A percentile compares a stretch with the other conserved stretches of the same genome.
phyloP scores from a whole-genome alignment of 176 grass and related monocot genomes.

The Microstegium vimineum region DNA sequence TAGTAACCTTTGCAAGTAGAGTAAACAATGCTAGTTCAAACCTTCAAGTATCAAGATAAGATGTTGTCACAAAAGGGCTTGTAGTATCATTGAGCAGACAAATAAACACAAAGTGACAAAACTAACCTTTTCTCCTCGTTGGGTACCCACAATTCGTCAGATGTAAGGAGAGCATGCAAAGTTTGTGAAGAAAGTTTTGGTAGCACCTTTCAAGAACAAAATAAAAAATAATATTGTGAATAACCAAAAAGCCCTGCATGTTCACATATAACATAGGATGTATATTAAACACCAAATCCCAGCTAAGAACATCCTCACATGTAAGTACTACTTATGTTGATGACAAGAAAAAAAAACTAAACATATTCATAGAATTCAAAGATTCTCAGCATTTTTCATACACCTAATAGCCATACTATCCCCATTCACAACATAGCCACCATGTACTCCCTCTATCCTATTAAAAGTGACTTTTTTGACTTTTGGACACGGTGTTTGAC shows the following conservation, averaged over 20 bases:
- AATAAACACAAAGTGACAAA: slow-evolving; percentile 2
- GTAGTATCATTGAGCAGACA: slow-evolving; percentile 3
- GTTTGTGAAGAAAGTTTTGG: slow-evolving; percentile 98
- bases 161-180: slow-evolving; percentile 81
- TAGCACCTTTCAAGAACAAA: slow-evolving; percentile 66
- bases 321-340: neutral
- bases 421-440: neutral
- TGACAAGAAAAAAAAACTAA: neutral
- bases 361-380: neutral
- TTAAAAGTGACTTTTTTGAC: too few relatives aligned
- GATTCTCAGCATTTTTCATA: neutral
- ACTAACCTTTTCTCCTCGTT: slow-evolving; percentile 96
- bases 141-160: slow-evolving; percentile 93
- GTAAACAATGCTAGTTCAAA: slow-evolving; percentile 94
- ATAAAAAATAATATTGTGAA: slow-evolving; percentile 20
- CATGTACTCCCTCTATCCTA: too few relatives aligned
- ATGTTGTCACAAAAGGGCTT: slow-evolving; percentile 19
- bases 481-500: too few relatives aligned
- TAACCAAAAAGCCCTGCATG: neutral
- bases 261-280: neutral
- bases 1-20: slow-evolving; percentile 72
- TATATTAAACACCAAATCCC: neutral
- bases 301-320: neutral
- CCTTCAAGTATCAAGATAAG: slow-evolving; percentile 49
- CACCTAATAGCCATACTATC: neutral